Conservation (phyloP, 495 filamentous ascomycete species). For the Aspergillus bridgeri region DNA sequence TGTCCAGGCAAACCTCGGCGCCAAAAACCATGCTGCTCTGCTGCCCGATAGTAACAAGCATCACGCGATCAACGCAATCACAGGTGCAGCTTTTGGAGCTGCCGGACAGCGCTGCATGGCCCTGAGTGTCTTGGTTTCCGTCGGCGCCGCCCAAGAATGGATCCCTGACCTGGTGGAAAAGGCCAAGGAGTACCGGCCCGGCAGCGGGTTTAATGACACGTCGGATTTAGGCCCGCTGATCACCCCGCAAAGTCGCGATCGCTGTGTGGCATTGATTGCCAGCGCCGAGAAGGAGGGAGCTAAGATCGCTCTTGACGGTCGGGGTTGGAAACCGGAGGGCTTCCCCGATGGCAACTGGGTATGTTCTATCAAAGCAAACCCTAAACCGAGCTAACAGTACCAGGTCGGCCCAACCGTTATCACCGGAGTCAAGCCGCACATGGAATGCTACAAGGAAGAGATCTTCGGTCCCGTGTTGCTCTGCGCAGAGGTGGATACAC, state of each 20-base stretch:
- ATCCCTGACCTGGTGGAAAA: constrained; percentile 84
- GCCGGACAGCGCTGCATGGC: constrained; percentile 99
- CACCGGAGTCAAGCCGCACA: constrained; percentile 81
- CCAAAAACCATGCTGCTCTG: constrained; percentile 97
- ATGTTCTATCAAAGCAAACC: not conserved
- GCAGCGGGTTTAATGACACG: constrained; percentile 91
- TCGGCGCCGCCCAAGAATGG: constrained; percentile 95
- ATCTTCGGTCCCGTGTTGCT: constrained; percentile 97
- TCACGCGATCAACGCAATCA: constrained; percentile 76
- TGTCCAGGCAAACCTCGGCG: constrained; percentile 95
- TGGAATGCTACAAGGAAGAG: constrained; percentile 94
- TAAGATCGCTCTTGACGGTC: constrained; percentile 86
- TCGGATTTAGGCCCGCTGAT: constrained; percentile 95
- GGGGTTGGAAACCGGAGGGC: constrained; percentile 60
- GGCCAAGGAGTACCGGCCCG: constrained; percentile 82
- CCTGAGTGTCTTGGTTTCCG: constrained; percentile 86
- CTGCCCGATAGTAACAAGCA: constrained; percentile 92
- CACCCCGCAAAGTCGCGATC: constrained; percentile 78
- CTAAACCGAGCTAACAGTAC: not conserved
- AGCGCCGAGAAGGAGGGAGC: constrained; percentile 91
- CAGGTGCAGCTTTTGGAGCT: constrained; percentile 93
- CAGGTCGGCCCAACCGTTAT: constrained; percentile 89
- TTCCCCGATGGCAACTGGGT: constrained; percentile 11
- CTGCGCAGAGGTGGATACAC: constrained; percentile 74
- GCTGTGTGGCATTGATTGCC: constrained; percentile 88